Percentiles rank a stretch among this genome's conserved stretches.
These are phyloP conservation scores for Nakaseomyces sp. DNA, from an alignment of 1,139 yeast genomes.

Conservation along the genomic window DNA sequence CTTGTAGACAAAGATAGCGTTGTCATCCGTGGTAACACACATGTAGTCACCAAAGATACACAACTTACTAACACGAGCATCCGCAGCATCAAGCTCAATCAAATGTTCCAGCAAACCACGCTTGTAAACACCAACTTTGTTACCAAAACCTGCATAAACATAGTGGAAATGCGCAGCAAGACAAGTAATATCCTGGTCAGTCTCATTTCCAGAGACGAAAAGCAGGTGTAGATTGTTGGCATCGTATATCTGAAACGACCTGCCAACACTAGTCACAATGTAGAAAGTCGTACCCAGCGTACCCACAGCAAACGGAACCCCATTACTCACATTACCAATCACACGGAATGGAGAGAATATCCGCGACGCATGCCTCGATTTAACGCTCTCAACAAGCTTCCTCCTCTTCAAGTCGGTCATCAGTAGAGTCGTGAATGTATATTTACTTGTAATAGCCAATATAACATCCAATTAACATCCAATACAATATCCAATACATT, in stretches of 20 bases:
- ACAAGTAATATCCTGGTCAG: slow-evolving; percentile 59
- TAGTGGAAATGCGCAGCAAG: slow-evolving; percentile 77
- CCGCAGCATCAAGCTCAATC: slow-evolving; percentile 31
- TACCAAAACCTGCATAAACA: slow-evolving; percentile 71
- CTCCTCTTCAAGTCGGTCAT: slow-evolving; percentile 12
- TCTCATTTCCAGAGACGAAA: slow-evolving; percentile 77
- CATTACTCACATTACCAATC: slow-evolving; percentile 67
- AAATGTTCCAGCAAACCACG: slow-evolving; percentile 70
- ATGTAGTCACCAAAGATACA: slow-evolving; percentile 73
- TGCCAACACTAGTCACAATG: slow-evolving; percentile 83
- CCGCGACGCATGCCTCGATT: slow-evolving; percentile 31
- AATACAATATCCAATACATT: too few relatives aligned
- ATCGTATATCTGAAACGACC: slow-evolving; percentile 86
- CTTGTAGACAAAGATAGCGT: slow-evolving; percentile 55
- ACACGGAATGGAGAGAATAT: slow-evolving; percentile 51
- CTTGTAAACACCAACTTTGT: slow-evolving; percentile 64
- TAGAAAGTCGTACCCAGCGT: slow-evolving; percentile 82
- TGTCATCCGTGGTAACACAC: slow-evolving; percentile 47
- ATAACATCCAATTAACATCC: too few relatives aligned
- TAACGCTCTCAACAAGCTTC: slow-evolving; percentile 10
- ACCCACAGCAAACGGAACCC: slow-evolving; percentile 79
- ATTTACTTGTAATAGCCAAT: too few relatives aligned
- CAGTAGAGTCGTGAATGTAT: neutral
- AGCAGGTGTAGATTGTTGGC: slow-evolving; percentile 78
- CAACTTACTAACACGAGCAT: slow-evolving; percentile 42